Percentiles rank a stretch among this genome's conserved stretches.
Conservation (phyloP, 768 basidiomycete species). For the Lentinula guzmanii region DNA sequence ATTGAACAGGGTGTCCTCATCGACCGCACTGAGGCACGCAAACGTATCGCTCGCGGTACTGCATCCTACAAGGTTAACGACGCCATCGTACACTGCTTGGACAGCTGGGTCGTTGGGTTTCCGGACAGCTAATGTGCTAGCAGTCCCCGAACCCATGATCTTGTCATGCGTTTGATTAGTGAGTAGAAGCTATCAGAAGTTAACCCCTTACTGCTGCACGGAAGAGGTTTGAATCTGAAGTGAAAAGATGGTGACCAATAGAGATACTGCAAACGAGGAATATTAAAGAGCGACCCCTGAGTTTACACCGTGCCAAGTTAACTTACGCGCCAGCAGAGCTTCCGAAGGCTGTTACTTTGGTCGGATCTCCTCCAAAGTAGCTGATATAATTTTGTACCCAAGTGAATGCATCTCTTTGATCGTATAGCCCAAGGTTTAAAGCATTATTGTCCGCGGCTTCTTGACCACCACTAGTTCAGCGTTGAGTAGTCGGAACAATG, state of each 20-base stretch:
- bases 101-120: slow-evolving; percentile 6
- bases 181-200: not conserved
- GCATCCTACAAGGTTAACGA: slow-evolving; percentile 12
- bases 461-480: slow-evolving; percentile 8
- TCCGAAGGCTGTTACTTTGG: slow-evolving; percentile 18
- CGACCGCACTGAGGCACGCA: slow-evolving; percentile 10
- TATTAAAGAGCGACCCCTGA: not conserved
- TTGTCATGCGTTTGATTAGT: not conserved
- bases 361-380: slow-evolving; percentile 36
- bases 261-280: not conserved
- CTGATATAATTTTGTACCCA: slow-evolving; percentile 39
- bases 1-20: not conserved
- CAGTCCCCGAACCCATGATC: slow-evolving; percentile 22
- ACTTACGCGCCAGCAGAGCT: not conserved
- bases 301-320: not conserved
- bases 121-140: slow-evolving; percentile 11
- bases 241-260: not conserved
- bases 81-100: slow-evolving; percentile 13
- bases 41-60: slow-evolving; percentile 12
- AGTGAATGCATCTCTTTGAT: slow-evolving; percentile 16
- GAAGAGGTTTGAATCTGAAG: not conserved
- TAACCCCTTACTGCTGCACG: not conserved
- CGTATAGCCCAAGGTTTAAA: slow-evolving; percentile 21
- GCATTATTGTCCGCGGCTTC: slow-evolving; percentile 17
- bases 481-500: not conserved